These are phyloP conservation scores for Tricholomella constricta DNA, from an alignment of 768 basidiomycete species.

Conservation along the genomic window DNA sequence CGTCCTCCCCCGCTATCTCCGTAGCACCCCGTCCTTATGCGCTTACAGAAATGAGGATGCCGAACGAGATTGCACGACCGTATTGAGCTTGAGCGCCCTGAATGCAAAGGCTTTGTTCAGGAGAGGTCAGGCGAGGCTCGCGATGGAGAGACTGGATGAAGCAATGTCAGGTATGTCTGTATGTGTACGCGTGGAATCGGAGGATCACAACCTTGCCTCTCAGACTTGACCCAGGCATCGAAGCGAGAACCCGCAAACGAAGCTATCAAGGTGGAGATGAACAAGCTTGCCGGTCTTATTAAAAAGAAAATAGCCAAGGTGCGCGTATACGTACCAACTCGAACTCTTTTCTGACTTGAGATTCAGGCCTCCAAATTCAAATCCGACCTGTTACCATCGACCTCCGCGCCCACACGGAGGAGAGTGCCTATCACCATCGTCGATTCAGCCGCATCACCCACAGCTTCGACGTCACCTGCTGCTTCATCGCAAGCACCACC, in stretches of 20 bases:
- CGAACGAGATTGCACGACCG: conserved; percentile 75
- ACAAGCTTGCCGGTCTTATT: conserved; percentile 45
- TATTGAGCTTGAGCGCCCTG: conserved; percentile 50
- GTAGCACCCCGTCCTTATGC: conserved; percentile 14
- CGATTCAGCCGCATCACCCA: neutral
- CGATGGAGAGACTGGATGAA: conserved; percentile 51
- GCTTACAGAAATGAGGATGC: conserved; percentile 70
- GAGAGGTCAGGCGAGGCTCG: conserved; percentile 70
- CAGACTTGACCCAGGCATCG: conserved; percentile 65
- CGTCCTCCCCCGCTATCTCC: conserved; percentile 39
- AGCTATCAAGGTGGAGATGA: conserved; percentile 63
- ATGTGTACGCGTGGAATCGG: too few species aligned
- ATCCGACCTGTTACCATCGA: neutral
- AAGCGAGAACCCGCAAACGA: conserved; percentile 65
- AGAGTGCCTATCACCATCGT: conserved; percentile 21
- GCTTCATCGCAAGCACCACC: neutral
- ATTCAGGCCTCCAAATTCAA: neutral
- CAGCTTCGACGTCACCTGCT: neutral
- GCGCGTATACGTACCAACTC: conserved; percentile 1
- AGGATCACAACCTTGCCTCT: neutral
- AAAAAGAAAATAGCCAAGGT: conserved; percentile 40
- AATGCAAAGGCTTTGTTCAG: conserved; percentile 85
- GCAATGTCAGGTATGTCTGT: conserved; percentile 59
- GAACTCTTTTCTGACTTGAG: neutral
- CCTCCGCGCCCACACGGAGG: conserved; percentile 8